A percentile compares a stretch with the other conserved stretches of the same genome.
These are phyloP conservation scores for Talaromyces sp. DNA, from an alignment of 2,329 filamentous ascomycete genomes.

Conservation along the genomic window DNA sequence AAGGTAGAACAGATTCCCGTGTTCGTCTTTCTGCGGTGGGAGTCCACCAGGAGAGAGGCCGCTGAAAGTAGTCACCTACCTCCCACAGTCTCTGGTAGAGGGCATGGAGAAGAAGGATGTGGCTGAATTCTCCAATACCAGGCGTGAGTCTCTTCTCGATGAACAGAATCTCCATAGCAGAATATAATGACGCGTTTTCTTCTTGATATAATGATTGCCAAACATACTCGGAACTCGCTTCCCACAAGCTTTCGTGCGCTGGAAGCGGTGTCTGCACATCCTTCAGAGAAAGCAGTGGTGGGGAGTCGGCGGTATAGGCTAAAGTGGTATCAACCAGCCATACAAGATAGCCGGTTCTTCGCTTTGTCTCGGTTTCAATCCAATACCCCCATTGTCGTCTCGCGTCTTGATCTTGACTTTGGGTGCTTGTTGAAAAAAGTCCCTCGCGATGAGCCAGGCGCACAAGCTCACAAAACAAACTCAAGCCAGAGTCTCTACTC, in stretches of 20 bases:
- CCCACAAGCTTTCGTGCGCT: constrained; percentile 37
- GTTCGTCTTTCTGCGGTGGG: constrained; percentile 38
- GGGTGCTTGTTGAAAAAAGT: constrained; percentile 14
- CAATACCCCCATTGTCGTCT: constrained; percentile 27
- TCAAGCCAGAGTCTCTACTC: constrained; percentile 19
- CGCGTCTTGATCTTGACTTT: neutral
- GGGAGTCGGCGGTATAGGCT: constrained; percentile 30
- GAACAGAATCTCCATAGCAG: constrained; percentile 43
- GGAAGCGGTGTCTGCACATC: constrained; percentile 37
- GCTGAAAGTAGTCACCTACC: constrained; percentile 40
- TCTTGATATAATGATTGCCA: constrained; percentile 26
- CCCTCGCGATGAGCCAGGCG: constrained; percentile 17
- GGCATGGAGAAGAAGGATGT: constrained; percentile 46
- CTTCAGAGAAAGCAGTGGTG: constrained; percentile 32
- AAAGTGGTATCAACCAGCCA: constrained; percentile 41
- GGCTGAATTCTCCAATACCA: constrained; percentile 45
- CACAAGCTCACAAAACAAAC: constrained; percentile 24
- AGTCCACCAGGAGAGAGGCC: constrained; percentile 43
- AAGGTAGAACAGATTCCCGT: constrained; percentile 26
- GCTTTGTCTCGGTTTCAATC: constrained; percentile 31
- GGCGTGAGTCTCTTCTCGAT: constrained; percentile 43
- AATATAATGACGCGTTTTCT: constrained; percentile 33
- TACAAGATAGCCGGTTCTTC: constrained; percentile 37
- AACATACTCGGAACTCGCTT: constrained; percentile 25
- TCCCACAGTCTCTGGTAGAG: constrained; percentile 48